Evolutionary conservation across 495 filamentous ascomycete genomes (phyloP).

Genomic region (Penicillium lividum): DNA sequence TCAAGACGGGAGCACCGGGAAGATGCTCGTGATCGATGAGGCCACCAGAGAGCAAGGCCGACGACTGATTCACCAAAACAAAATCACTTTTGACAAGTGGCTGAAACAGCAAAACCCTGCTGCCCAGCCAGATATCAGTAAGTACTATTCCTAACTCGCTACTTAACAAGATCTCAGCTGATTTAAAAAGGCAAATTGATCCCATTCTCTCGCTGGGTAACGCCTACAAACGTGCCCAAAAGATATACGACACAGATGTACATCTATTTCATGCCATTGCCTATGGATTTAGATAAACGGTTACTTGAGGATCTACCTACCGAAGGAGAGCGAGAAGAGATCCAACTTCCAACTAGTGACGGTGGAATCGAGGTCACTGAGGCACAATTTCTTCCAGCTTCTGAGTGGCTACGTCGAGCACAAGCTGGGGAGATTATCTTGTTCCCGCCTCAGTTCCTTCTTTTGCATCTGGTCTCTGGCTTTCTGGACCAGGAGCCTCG

Average conservation of each 20-base stretch:
- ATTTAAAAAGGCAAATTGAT: conserved; percentile 56
- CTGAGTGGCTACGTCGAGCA: conserved; percentile 67
- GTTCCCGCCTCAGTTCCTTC: conserved; percentile 86
- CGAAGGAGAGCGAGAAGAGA: conserved; percentile 40
- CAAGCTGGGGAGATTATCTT: conserved; percentile 69
- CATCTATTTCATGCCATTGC: conserved; percentile 82
- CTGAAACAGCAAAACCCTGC: conserved; percentile 57
- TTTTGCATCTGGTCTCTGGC: conserved; percentile 64
- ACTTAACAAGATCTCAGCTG: background rate
- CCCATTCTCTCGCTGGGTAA: conserved; percentile 92
- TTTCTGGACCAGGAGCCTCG: conserved; percentile 55
- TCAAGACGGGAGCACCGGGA: conserved; percentile 42
- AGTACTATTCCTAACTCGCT: conserved; percentile 12
- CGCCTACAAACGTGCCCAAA: conserved; percentile 67
- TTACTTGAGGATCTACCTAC: conserved; percentile 32
- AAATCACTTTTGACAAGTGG: conserved; percentile 67
- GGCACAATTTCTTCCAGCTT: conserved; percentile 70
- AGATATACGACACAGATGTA: conserved; percentile 97
- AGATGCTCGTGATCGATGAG: conserved; percentile 59
- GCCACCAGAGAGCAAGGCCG: conserved; percentile 64
- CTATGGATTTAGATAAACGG: conserved; percentile 39
- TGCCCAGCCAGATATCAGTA: conserved; percentile 68
- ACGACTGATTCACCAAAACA: conserved; percentile 62
- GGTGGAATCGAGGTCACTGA: conserved; percentile 84
- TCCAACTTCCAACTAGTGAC: conserved; percentile 69